Evolutionary conservation across 768 basidiomycete species (phyloP), one percentile per base, ranked within the genome.

Genomic region (Russula emetica): DNA sequence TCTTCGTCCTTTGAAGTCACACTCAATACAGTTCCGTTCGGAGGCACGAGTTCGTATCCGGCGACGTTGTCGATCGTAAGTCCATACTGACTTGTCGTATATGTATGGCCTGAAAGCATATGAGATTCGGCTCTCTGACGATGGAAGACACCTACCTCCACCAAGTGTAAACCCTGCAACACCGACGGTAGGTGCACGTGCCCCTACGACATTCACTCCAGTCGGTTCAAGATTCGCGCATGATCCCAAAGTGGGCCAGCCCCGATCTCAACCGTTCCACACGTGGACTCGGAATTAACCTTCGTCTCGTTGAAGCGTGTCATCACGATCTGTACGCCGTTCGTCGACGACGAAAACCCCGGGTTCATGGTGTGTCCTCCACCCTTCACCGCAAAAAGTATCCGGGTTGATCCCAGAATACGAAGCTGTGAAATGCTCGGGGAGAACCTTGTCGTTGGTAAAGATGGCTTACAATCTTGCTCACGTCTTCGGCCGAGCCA

Each of bases 11-110:
- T 13, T 5, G 13, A 34, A 13, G 36, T 36, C 36, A 36, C 36
- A 36, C 4, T 36, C 2, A 36, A 13, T 13, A 36, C 36, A 13
- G 36, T 36, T 36, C 36, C 36, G 4, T 5, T 36, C 4, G 74
- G 74, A 2, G 72, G 55, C 18, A 75, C 74, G 26, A 76, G 61
- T 55, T 73, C 55, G 13, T 67, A 70, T 34, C 53, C 67, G 16
- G 58, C 63, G 30, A 78, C 55, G 55, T 76, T 77, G 63, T 78
- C 77, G 40, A 76, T 64, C 2, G 71, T 70, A 20, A 77, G 59
- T 9, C 76, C 74, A 58, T 70, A 70, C 55, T 72, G 70, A 58
- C 71, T 76, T 7, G 71, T 73, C 60, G 69, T 71, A 51, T 67
- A 60, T 0, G 74, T 73, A 66, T 72, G 77, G 7, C 76, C 76